Evolutionary conservation across 176 grass and related monocot genomes (phyloP), one percentile per base, ranked within the genome.

Genomic region (Cenchrus fungigraminus): DNA sequence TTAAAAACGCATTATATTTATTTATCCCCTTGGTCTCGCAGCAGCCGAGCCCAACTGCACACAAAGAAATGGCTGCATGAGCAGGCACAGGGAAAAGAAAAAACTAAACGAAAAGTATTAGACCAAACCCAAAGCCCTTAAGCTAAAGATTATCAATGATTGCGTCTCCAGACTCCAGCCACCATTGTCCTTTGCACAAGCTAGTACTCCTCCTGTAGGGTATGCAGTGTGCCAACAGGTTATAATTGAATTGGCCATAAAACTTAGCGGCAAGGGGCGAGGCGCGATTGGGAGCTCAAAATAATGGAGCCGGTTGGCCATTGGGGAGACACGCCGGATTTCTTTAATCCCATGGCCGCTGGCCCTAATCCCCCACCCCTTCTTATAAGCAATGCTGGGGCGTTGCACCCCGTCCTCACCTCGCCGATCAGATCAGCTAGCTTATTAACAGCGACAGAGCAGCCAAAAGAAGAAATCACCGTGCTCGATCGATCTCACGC

Each of bases 261-360:
- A 91, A 86, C 79, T 90, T 88, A 83, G 71, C 55, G 52, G 87
- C 85, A 60, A 65, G 85, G 77, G 74, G 40, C 46, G 92, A 87
- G 76, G 76, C 49, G 86, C 74, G 60, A 87, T 65, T 76, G 91
- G 64, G 60, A 86, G 79, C 82, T 88, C 82, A 93, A 85, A 95
- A 95, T 91, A 91, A 87, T 90, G 93, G 78, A 93, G 84, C 31
- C 42, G 89, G 94, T 95, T 82, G 85, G 14, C 83, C 80, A 89
- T 68, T 60, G 20, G 75, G 94, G 88, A 34, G 91, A 91, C 91
- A 92, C 2, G 50, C 6, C 63, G 17, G 89, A 74, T 85, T 91
- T 84, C 52, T 78, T 88, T 90, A 93, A 77, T 88, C 58, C 20
- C 56, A 62, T 69, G 81, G 69, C 58, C 15, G 47, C 68, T 69